Conservation (phyloP, 495 filamentous ascomycete species). For the Xylaria scruposa region DNA sequence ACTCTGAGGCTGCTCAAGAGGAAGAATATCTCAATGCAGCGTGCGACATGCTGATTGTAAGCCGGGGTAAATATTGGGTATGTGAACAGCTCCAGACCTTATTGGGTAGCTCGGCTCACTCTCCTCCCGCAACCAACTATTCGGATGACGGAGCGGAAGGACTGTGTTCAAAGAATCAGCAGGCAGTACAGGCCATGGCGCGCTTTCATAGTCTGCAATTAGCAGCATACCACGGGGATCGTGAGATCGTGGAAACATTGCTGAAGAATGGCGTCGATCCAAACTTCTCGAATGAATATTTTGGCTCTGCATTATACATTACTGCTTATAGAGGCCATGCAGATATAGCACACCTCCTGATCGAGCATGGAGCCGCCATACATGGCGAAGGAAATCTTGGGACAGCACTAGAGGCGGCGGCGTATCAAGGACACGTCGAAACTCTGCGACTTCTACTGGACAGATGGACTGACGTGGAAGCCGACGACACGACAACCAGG, state of each 20-base stretch:
- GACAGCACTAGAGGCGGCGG: not conserved
- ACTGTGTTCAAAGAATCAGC: not conserved
- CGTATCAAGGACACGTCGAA: not conserved
- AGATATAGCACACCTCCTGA: not conserved
- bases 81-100: not conserved
- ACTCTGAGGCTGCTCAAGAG: not conserved
- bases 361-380: not conserved
- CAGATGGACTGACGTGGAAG: not conserved
- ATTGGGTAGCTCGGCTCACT: not conserved
- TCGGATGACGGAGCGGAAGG: not conserved
- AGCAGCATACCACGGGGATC: not conserved
- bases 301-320: not conserved
- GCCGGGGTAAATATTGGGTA: not conserved
- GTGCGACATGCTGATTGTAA: not conserved
- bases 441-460: not conserved
- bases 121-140: not conserved
- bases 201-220: not conserved
- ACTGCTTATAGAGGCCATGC: not conserved
- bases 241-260: not conserved
- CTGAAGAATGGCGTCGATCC: not conserved
- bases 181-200: not conserved
- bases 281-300: not conserved
- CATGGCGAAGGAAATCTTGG: not conserved
- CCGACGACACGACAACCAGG: too few relatives aligned
- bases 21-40: not conserved